phyloP scores from a whole-genome alignment of 2,329 filamentous ascomycete genomes.

The Curvularia verruculosa region DNA sequence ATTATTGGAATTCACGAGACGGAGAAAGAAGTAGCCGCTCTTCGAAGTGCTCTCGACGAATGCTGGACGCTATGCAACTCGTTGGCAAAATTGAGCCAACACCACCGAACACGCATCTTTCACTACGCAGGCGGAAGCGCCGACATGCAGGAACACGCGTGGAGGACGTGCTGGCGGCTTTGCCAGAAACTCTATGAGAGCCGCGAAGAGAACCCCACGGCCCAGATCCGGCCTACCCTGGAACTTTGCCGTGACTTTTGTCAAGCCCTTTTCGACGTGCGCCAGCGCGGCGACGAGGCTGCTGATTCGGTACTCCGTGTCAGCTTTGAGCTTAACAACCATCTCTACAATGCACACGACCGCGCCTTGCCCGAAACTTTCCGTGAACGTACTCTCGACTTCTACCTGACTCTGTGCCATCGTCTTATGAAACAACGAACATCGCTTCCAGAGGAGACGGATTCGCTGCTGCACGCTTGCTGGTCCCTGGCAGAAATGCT shows the following conservation, averaged over 20 bases:
- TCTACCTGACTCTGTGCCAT: slow-evolving; percentile 92
- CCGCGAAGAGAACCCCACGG: slow-evolving; percentile 71
- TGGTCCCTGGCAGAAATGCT: slow-evolving; percentile 93
- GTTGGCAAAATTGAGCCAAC: slow-evolving; percentile 80
- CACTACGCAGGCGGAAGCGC: slow-evolving; percentile 71
- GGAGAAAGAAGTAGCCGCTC: slow-evolving; percentile 67
- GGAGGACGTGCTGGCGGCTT: slow-evolving; percentile 92
- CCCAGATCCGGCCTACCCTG: slow-evolving; percentile 74
- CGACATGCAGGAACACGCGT: slow-evolving; percentile 83
- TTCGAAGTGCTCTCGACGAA: slow-evolving; percentile 80
- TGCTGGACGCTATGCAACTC: slow-evolving; percentile 97
- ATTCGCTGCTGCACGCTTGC: slow-evolving; percentile 81
- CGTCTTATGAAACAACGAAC: slow-evolving; percentile 93
- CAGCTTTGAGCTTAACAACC: slow-evolving; percentile 94
- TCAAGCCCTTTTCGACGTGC: slow-evolving; percentile 85
- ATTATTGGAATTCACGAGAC: slow-evolving; percentile 64
- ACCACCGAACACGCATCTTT: slow-evolving; percentile 80
- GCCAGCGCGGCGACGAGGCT: slow-evolving; percentile 76
- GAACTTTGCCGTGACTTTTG: slow-evolving; percentile 92
- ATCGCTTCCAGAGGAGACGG: slow-evolving; percentile 78
- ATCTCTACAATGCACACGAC: slow-evolving; percentile 92
- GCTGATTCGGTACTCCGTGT: slow-evolving; percentile 88
- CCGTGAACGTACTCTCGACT: slow-evolving; percentile 86
- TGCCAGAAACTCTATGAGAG: slow-evolving; percentile 89
- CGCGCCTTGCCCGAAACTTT: slow-evolving; percentile 83